Evolutionary conservation across 306 rosid genomes (phyloP).

Genomic region (Oemleria cerasiformis): DNA sequence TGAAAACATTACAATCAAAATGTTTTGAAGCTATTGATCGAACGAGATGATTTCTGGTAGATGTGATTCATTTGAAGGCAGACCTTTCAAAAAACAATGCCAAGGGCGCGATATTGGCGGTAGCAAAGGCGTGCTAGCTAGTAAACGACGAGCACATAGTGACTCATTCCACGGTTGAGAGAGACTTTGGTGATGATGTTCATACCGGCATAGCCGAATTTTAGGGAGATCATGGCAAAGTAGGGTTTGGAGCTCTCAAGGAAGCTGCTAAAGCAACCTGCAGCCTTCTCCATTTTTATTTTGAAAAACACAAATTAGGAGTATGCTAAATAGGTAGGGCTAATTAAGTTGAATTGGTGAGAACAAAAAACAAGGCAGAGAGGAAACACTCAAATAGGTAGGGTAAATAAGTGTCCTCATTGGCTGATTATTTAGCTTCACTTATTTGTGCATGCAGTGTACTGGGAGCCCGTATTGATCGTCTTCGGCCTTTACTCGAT

Average conservation of each 20-base stretch:
- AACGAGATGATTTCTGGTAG: no score
- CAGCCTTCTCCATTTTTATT: constrained; percentile 34
- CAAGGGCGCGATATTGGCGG: constrained; percentile 60
- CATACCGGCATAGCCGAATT: constrained; percentile 91
- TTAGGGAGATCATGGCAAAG: constrained; percentile 81
- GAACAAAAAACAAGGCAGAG: constrained; percentile 8
- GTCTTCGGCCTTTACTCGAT: constrained; percentile 69
- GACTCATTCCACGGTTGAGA: constrained; percentile 86
- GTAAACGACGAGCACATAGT: constrained; percentile 86
- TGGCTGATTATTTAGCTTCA: no score
- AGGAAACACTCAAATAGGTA: constrained; percentile 40
- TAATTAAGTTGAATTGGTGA: background rate
- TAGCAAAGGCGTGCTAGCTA: constrained; percentile 87
- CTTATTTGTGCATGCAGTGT: constrained; percentile 45
- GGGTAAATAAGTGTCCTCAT: no score
- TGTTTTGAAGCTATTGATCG: background rate
- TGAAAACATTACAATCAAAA: no score
- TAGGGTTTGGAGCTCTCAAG: constrained; percentile 61
- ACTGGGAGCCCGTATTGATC: constrained; percentile 59
- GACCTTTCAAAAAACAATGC: constrained; percentile 74
- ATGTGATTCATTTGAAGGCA: no score
- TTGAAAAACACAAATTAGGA: background rate
- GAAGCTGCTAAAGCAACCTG: constrained; percentile 35
- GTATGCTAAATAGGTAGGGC: background rate
- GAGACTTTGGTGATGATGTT: constrained; percentile 75